Evolutionary conservation across 139 green algal genomes (phyloP), one percentile per base, ranked within the genome.

Genomic region (Asterochloris sp.): DNA sequence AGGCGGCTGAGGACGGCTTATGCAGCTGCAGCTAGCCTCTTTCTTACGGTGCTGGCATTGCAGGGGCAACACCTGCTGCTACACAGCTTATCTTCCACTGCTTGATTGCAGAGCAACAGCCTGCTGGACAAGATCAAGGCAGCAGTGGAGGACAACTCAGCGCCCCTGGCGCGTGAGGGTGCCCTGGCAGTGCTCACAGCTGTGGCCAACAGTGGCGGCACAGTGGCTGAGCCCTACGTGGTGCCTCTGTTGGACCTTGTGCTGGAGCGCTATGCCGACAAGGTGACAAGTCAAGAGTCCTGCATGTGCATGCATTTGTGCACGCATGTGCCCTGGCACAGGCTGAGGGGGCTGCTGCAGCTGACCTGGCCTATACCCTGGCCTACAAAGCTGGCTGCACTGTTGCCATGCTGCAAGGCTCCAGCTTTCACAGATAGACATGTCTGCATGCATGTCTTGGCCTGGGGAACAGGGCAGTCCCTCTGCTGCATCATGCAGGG

Each of bases 241-340:
- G 86, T 94, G 27, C 83, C 87, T 28, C 78, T 92, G 78, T 81
- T 97, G 74, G 78, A 86, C 29, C 76, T 84, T 21, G 80, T 95
- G 69, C 81, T 97, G 81, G 86, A 92, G 27, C 81, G 86, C n/a
- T 84, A 89, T 67, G 83, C 86, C 23, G 90, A 97, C 89, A 96
- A 97, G 89, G 87, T 88, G 68, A 21, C 0, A 13, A 29, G 28
- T 63, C 61, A 69, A 14, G 17, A 17, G 16, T 28, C 47, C 62
- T 63, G 15, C 38, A 63, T 61, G 68, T 69, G 17, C n/a, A 27
- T 62, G 19, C 62, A 76, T 29, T 64, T 28, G 23, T 77, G 62
- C 60, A 21, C 26, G 38, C 27, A 47, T 74, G 60, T 14, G 27
- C 21, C 73, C 2, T 13, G 13, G 60, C 19, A 75, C 1, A 26